Base-by-base conservation (phyloP, 768 basidiomycete genomes). In the Dacryopinax spathularia region DNA sequence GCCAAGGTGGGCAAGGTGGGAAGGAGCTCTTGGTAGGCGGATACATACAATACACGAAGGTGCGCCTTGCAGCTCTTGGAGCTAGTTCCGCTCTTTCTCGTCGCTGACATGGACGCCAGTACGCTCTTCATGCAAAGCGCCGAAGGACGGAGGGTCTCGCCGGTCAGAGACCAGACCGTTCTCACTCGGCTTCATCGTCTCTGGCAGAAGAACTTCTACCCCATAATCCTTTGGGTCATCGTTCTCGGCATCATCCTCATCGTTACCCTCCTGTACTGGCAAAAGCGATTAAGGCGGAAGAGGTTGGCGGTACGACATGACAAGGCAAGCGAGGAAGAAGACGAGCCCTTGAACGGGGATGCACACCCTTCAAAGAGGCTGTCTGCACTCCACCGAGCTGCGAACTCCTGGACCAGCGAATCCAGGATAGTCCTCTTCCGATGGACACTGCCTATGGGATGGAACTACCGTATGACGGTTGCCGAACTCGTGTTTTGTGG, bases 401-500 rank as follows among this genome's bases (percentile, higher is more conserved):
- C 18, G 48, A 3, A 31, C 12, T 56, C 25, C 48, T 56, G 48
- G n/a, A n/a, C n/a, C n/a, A 56, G 48, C 25, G 48, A 56, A 31
- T 56, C 25, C 25, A 56, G 29, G 7, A 56, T 56, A 22, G 15
- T 56, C 25, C 25, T 56, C 25, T 56, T 27, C 48, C 10, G 48
- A 13, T 31, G 48, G 48, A 56, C 48, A 20, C 25, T 56, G 18
- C 48, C 48, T 10, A 56, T 56, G 48, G 3, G 48, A 29, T 56
- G 12, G 13, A 56, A 29, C 48, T 56, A 56, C 48, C 48, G 48
- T 6, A 56, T 56, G 48, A 63, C 77, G 60, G 61, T 81, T 16
- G 72, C 75, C 1, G 82, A 84, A 61, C 63, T 82, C 2, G 62
- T 75, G 31, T 80, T 83, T 67, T 78, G 80, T 39, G 63, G 75